Conservation (phyloP, 371 early-diverging fungal genomes). For the Mortierella sp. region DNA sequence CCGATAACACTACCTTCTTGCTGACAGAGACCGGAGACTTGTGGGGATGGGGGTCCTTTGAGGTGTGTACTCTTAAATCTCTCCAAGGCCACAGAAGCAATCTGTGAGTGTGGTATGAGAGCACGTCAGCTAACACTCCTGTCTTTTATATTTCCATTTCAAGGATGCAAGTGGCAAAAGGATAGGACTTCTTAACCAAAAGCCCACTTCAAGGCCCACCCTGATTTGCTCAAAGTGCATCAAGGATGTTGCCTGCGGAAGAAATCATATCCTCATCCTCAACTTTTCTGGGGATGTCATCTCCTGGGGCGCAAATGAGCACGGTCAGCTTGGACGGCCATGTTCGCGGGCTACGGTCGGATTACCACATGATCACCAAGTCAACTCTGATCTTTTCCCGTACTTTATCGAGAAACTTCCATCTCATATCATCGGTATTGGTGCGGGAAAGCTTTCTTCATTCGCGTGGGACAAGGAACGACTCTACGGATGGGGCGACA, state of each 20-base stretch:
- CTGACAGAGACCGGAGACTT: slow-evolving; percentile 37
- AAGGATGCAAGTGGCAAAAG: slow-evolving; percentile 20
- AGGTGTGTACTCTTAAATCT: slow-evolving; percentile 10
- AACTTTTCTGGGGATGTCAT: slow-evolving; percentile 27
- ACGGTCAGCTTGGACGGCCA: slow-evolving; percentile 37
- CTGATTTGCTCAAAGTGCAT: slow-evolving; percentile 24
- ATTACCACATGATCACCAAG: neutral
- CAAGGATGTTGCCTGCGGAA: slow-evolving; percentile 37
- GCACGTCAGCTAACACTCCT: neutral
- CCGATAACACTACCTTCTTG: slow-evolving; percentile 37
- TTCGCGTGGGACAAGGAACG: slow-evolving; percentile 42
- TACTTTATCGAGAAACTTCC: slow-evolving; percentile 27
- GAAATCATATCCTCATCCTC: slow-evolving; percentile 41
- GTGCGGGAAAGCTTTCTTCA: slow-evolving; percentile 29
- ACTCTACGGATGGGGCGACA: slow-evolving; percentile 51
- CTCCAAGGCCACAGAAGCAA: neutral
- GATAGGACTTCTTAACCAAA: slow-evolving; percentile 13
- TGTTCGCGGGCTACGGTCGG: neutral
- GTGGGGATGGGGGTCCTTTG: slow-evolving; percentile 49
- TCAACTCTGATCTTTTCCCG: slow-evolving; percentile 17
- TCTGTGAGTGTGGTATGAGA: neutral
- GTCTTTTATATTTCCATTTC: neutral
- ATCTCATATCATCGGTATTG: slow-evolving; percentile 30
- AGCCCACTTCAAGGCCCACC: slow-evolving; percentile 8
- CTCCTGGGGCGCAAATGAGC: slow-evolving; percentile 46